These are phyloP conservation scores for Boechera stricta DNA, from an alignment of 345 rosid genomes.

Conservation along the genomic window DNA sequence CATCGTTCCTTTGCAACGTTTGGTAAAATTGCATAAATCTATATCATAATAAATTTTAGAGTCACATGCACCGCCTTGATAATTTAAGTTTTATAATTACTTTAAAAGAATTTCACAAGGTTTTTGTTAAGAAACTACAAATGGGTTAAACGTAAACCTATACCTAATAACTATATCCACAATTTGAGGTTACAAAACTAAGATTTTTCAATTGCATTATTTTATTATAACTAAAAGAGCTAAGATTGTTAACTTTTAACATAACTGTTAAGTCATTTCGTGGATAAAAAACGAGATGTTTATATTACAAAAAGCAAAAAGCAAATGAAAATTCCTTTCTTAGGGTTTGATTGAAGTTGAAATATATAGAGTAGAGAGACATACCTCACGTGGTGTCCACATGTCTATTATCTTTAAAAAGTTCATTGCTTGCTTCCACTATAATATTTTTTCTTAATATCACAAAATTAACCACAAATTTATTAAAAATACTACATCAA, in stretches of 20 bases:
- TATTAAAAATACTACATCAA: background rate
- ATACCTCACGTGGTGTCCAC: constrained; percentile 49
- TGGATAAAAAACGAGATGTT: background rate
- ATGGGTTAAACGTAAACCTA: background rate
- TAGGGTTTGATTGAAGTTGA: constrained; percentile 47
- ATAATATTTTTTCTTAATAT: constrained; percentile 18
- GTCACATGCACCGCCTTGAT: constrained; percentile 8
- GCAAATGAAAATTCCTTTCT: constrained; percentile 41
- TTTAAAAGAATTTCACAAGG: background rate
- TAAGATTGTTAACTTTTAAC: background rate
- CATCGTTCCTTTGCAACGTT: constrained; percentile 26
- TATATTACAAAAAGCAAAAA: constrained; percentile 15
- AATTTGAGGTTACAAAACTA: background rate
- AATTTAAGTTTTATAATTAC: background rate
- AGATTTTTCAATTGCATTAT: background rate
- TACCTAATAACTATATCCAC: background rate
- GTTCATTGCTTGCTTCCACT: constrained; percentile 33
- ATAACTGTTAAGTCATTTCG: constrained; percentile 3
- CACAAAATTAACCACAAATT: constrained; percentile 17
- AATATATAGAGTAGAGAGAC: constrained; percentile 36
- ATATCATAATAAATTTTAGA: constrained; percentile 4
- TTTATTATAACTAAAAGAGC: background rate
- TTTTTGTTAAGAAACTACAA: background rate
- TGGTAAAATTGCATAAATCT: constrained; percentile 12
- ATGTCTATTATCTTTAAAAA: constrained; percentile 40